Conservation (phyloP, 805 yeast genomes). For the Lachancea fermentati region DNA sequence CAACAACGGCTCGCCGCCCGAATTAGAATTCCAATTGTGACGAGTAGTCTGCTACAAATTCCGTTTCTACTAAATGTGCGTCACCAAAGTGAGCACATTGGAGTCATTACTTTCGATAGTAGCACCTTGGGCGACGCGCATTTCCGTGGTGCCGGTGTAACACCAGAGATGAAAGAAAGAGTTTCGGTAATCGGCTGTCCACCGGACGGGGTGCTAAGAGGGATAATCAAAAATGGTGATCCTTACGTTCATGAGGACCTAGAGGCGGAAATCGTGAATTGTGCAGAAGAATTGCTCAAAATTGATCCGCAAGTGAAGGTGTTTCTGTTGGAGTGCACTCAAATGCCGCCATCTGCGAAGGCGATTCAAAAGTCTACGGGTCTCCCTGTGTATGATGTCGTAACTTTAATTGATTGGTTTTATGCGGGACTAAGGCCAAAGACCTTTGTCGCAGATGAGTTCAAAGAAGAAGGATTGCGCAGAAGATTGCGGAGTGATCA, state of each 20-base stretch:
- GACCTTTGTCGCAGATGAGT: slow-evolving; percentile 18
- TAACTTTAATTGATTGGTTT: slow-evolving; percentile 32
- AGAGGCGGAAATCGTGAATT: slow-evolving; percentile 23
- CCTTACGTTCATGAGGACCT: slow-evolving; percentile 24
- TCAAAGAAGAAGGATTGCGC: slow-evolving; percentile 21
- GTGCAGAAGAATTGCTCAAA: slow-evolving; percentile 19
- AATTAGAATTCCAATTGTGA: slow-evolving; percentile 31
- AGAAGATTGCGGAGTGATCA: slow-evolving; percentile 24
- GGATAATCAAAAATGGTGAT: slow-evolving; percentile 23
- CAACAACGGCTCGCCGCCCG: slow-evolving; percentile 22
- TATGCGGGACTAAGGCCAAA: slow-evolving; percentile 27
- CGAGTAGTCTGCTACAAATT: slow-evolving; percentile 30
- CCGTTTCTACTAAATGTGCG: slow-evolving; percentile 23
- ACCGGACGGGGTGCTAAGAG: slow-evolving; percentile 21
- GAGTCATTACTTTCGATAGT: slow-evolving; percentile 31
- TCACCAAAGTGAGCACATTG: slow-evolving; percentile 22
- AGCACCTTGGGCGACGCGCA: slow-evolving; percentile 23
- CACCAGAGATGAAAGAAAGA: slow-evolving; percentile 18
- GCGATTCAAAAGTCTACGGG: slow-evolving; percentile 26
- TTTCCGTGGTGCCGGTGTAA: slow-evolving; percentile 30
- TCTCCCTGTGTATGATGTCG: slow-evolving; percentile 31
- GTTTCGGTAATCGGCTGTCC: slow-evolving; percentile 20
- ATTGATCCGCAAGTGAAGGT: slow-evolving; percentile 24
- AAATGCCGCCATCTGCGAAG: slow-evolving; percentile 33
- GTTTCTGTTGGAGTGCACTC: slow-evolving; percentile 33